phyloP scores from a whole-genome alignment of 208 protist genomes.

The Leishmania lainsoni region DNA sequence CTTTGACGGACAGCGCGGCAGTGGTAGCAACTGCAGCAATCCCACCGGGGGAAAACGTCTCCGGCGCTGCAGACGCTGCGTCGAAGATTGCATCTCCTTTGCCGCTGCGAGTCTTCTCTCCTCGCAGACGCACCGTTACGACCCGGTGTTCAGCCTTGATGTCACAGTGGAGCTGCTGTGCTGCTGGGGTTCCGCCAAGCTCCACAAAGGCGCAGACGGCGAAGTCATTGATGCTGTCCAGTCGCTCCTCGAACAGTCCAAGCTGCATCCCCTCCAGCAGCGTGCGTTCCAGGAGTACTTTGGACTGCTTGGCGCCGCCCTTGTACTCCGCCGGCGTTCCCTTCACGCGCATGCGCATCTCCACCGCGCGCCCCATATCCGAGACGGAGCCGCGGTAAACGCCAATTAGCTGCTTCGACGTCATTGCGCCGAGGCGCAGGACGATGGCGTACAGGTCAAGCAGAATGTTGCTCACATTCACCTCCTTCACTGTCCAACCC shows the following conservation, averaged over 20 bases:
- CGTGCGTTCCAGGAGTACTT: slow-evolving; percentile 65
- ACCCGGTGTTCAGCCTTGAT: slow-evolving; percentile 36
- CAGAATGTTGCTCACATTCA: slow-evolving; percentile 52
- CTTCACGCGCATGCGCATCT: slow-evolving; percentile 74
- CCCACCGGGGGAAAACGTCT: background rate
- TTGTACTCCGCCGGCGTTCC: slow-evolving; percentile 86
- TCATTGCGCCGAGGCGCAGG: slow-evolving; percentile 69
- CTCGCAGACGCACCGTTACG: slow-evolving; percentile 48
- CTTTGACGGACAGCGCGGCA: background rate
- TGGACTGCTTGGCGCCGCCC: slow-evolving; percentile 50
- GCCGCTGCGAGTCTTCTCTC: slow-evolving; percentile 23
- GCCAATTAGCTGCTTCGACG: slow-evolving; percentile 76
- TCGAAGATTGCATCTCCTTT: background rate
- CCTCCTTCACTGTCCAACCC: slow-evolving; percentile 49
- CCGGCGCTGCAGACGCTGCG: background rate
- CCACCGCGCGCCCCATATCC: slow-evolving; percentile 78
- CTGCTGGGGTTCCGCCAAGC: slow-evolving; percentile 43
- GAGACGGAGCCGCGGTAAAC: slow-evolving; percentile 71
- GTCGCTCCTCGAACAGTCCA: slow-evolving; percentile 72
- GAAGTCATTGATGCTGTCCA: slow-evolving; percentile 77
- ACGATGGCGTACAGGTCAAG: slow-evolving; percentile 74
- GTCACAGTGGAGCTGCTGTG: slow-evolving; percentile 37
- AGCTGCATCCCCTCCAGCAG: slow-evolving; percentile 70
- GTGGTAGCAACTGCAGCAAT: background rate
- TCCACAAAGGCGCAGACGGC: slow-evolving; percentile 72